phyloP scores from a whole-genome alignment of 495 filamentous ascomycete species.

The Penicillium canariense region DNA sequence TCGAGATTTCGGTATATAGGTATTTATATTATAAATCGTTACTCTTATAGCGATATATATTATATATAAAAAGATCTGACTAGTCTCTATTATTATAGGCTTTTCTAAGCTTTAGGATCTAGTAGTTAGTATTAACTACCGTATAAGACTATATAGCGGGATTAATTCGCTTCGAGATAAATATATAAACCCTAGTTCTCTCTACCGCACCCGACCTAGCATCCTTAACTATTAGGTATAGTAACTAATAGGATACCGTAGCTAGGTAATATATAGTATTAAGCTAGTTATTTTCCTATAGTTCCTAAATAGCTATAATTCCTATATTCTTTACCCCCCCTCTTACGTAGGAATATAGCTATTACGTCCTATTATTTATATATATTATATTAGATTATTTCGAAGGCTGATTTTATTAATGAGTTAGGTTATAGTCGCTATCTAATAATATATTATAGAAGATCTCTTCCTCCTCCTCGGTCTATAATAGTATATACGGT shows the following conservation, averaged over 20 bases:
- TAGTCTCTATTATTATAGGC: background rate
- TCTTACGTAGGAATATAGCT: constrained; percentile 9
- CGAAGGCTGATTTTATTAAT: constrained; percentile 1
- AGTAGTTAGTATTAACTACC: constrained; percentile 1
- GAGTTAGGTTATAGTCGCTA: background rate
- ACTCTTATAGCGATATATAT: constrained; percentile 9
- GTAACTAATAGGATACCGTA: background rate
- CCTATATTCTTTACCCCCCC: background rate
- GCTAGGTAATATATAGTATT: constrained; percentile 3
- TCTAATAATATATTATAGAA: background rate
- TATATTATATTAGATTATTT: constrained; percentile 9
- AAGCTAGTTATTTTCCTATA: background rate
- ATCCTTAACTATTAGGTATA: background rate
- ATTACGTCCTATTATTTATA: constrained; percentile 5
- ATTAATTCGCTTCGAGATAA: constrained; percentile 6
- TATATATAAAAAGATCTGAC: constrained; percentile 9
- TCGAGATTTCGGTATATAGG: constrained; percentile 3
- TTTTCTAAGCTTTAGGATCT: constrained; percentile 3
- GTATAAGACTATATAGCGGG: constrained; percentile 3
- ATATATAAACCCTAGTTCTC: background rate
- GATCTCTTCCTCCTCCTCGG: background rate
- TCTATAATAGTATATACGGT: too few relatives aligned
- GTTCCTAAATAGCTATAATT: constrained; percentile 2
- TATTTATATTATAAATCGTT: background rate
- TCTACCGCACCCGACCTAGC: background rate